A percentile compares a stretch with the other conserved stretches of the same genome.
phyloP scores from a whole-genome alignment of 192 early-diverging fungal species.

The Phlyctochytrium planicorne region DNA sequence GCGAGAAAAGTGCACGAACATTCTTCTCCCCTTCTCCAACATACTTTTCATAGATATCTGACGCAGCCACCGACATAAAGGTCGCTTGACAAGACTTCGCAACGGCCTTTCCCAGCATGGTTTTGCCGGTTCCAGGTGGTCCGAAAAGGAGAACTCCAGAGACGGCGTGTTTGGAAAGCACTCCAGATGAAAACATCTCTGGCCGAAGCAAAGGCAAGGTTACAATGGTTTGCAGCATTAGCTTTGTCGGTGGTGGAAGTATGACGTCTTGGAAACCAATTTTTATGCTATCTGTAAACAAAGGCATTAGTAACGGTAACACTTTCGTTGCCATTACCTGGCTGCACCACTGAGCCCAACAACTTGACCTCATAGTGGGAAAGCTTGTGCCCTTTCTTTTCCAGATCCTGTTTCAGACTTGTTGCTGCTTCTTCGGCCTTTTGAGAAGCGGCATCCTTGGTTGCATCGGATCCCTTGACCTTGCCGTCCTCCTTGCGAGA shows the following conservation, averaged over 20 bases:
- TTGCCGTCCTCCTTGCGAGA: conserved; percentile 7
- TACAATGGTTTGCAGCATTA: conserved; percentile 77
- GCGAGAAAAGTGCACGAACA: conserved; percentile 87
- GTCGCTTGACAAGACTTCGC: conserved; percentile 86
- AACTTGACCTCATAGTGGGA: conserved; percentile 74
- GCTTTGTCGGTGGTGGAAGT: conserved; percentile 73
- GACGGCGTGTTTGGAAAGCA: conserved; percentile 60
- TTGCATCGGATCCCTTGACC: conserved; percentile 15
- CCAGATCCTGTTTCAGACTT: conserved; percentile 40
- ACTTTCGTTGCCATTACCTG: conserved; percentile 44
- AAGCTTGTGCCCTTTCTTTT: conserved; percentile 29
- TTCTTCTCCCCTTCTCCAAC: conserved; percentile 98
- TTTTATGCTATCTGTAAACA: conserved; percentile 47
- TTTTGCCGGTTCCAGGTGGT: conserved; percentile 50
- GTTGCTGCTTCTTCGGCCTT: conserved; percentile 26
- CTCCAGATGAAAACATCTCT: conserved; percentile 48
- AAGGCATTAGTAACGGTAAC: conserved; percentile 23
- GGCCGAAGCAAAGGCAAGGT: conserved; percentile 48
- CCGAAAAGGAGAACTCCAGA: conserved; percentile 61
- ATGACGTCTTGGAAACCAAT: conserved; percentile 71
- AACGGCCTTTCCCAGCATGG: conserved; percentile 54
- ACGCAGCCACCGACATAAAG: conserved; percentile 94
- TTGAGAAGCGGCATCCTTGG: no score
- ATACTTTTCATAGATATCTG: conserved; percentile 96
- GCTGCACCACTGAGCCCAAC: conserved; percentile 77